Evolutionary conservation across 768 basidiomycete species (phyloP).

Genomic region (Psilocybe tampanensis): DNA sequence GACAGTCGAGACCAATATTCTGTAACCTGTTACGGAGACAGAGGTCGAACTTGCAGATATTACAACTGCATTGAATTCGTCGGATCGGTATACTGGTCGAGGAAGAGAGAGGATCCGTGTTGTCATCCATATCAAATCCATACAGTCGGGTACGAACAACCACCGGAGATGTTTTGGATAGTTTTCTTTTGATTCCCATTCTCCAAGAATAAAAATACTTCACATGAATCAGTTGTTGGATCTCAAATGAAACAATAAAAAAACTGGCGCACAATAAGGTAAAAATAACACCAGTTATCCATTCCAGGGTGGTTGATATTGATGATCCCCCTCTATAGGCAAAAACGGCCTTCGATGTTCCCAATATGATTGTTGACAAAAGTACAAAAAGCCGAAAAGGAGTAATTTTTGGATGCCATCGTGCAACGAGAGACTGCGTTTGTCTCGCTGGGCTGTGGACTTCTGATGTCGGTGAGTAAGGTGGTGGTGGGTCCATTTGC

Average conservation of each 20-base stretch:
- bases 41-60: background rate
- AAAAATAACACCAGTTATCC: slow-evolving; percentile 8
- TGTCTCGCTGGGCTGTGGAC: too few relatives aligned
- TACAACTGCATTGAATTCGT: background rate
- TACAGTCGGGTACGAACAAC: background rate
- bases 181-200: background rate
- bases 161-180: background rate
- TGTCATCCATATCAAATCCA: background rate
- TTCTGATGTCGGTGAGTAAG: too few relatives aligned
- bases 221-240: background rate
- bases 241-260: background rate
- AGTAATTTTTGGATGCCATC: slow-evolving; percentile 14
- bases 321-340: background rate
- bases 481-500: too few relatives aligned
- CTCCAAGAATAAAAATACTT: background rate
- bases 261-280: background rate
- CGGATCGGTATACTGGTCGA: background rate
- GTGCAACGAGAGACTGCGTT: background rate
- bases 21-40: background rate
- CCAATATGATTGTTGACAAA: background rate
- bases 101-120: background rate
- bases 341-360: slow-evolving; percentile 6
- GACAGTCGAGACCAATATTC: background rate
- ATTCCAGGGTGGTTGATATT: slow-evolving; percentile 10
- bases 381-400: slow-evolving; percentile 7